Evolutionary conservation across 345 rosid genomes (phyloP).

Genomic region (Kandelia obovata): DNA sequence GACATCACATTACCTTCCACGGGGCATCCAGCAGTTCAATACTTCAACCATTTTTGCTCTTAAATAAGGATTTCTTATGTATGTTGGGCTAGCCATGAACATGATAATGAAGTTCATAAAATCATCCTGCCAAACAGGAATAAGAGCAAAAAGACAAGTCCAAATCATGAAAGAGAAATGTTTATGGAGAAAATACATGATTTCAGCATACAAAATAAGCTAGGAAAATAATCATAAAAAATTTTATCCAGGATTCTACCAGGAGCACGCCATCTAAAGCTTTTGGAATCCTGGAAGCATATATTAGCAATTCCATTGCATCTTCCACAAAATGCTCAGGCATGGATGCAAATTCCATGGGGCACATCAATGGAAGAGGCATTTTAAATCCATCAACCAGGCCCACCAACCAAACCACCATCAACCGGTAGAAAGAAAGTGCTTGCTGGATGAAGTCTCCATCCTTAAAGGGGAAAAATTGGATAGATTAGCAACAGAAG

Average conservation of each 20-base stretch:
- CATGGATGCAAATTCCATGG: slow-evolving; percentile 90
- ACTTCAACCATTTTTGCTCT: slow-evolving; percentile 99
- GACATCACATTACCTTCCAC: slow-evolving; percentile 52
- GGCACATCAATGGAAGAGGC: slow-evolving; percentile 80
- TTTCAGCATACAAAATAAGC: neutral
- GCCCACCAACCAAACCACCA: slow-evolving; percentile 86
- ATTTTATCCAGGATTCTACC: slow-evolving; percentile 42
- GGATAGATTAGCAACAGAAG: neutral
- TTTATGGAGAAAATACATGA: neutral
- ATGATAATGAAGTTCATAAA: slow-evolving; percentile 97
- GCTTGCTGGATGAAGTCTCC: slow-evolving; percentile 73
- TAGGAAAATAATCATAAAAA: neutral
- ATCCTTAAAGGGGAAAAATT: slow-evolving; percentile 44
- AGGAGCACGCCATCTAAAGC: slow-evolving; percentile 76
- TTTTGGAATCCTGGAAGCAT: slow-evolving; percentile 88
- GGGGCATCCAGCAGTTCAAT: slow-evolving; percentile 98
- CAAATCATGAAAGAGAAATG: neutral
- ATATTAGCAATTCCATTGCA: slow-evolving; percentile 91
- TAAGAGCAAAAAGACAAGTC: slow-evolving; percentile 4
- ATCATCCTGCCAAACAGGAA: slow-evolving; percentile 67
- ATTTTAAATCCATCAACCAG: slow-evolving; percentile 94
- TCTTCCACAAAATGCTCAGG: slow-evolving; percentile 99
- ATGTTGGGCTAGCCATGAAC: slow-evolving; percentile 94
- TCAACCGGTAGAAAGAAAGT: slow-evolving; percentile 77
- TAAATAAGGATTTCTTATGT: slow-evolving; percentile 85